Conservation (phyloP, 2,329 filamentous ascomycete species). For the Xylaria sp. region DNA sequence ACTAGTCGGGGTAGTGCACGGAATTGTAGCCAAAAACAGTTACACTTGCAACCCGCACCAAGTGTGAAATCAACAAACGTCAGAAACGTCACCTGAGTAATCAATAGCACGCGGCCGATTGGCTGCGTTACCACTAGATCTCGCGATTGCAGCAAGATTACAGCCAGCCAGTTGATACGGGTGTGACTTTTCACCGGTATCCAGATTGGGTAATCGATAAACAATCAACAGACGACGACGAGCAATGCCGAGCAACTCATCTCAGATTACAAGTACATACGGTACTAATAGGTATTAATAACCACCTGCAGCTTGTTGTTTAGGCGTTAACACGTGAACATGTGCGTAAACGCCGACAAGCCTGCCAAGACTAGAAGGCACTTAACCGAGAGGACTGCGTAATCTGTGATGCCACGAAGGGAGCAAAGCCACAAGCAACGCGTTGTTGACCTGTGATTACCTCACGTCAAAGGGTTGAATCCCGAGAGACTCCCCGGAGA, state of each 20-base stretch:
- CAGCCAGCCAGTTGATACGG: not conserved
- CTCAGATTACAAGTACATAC: no score
- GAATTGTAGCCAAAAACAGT: not conserved
- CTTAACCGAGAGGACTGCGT: no score
- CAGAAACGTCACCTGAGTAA: not conserved
- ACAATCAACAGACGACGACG: no score
- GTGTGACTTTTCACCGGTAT: no score
- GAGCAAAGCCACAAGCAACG: not conserved
- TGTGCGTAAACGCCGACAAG: no score
- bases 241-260: no score
- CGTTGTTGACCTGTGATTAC: not conserved
- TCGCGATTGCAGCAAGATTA: not conserved
- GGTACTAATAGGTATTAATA: no score
- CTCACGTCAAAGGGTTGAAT: not conserved
- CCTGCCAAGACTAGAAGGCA: no score
- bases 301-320: no score
- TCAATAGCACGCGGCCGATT: not conserved
- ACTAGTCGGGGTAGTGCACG: not conserved
- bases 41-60: not conserved
- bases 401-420: not conserved
- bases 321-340: no score
- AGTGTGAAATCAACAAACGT: no score
- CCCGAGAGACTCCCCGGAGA: not conserved
- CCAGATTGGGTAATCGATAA: no score
- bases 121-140: not conserved